Evolutionary conservation across 352 stramenopile species (phyloP).

Genomic region (Pythium guiyangense): DNA sequence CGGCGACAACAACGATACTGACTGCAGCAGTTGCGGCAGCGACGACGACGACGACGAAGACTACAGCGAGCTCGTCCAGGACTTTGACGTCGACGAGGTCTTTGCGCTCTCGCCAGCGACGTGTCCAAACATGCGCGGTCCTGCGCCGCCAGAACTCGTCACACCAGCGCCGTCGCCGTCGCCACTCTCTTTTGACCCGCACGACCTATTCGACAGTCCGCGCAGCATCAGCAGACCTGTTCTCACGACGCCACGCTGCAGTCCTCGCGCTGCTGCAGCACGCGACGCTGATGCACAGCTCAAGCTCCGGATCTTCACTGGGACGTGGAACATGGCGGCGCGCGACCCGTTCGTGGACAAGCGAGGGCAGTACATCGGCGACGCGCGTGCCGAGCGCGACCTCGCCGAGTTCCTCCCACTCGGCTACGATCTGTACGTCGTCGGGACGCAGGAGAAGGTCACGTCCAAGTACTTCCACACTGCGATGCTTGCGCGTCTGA

Average conservation of each 20-base stretch:
- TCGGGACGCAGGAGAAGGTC: constrained; percentile 70
- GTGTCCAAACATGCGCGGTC: constrained; percentile 17
- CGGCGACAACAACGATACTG: neutral
- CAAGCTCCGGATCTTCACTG: constrained; percentile 54
- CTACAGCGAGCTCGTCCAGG: constrained; percentile 3
- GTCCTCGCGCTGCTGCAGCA: too few species aligned
- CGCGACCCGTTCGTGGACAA: constrained; percentile 45
- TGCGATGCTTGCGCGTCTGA: constrained; percentile 42
- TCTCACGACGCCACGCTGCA: neutral
- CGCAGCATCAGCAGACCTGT: neutral
- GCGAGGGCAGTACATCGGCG: constrained; percentile 40
- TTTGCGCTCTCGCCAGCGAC: constrained; percentile 30
- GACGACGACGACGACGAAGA: constrained; percentile 5
- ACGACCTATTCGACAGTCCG: too few species aligned
- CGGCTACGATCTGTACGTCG: constrained; percentile 73
- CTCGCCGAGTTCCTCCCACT: constrained; percentile 43
- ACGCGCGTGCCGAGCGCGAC: constrained; percentile 25
- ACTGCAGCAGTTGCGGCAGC: neutral
- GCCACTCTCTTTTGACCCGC: neutral
- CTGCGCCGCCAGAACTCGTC: neutral
- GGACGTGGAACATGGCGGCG: constrained; percentile 75
- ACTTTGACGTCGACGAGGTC: constrained; percentile 21
- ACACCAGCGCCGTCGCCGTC: neutral
- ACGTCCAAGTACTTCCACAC: constrained; percentile 49
- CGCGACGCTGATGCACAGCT: neutral